Percentiles rank a stretch among this genome's conserved stretches.
Conservation (phyloP, 805 yeast species). For the Metschnikowia cubensis region DNA sequence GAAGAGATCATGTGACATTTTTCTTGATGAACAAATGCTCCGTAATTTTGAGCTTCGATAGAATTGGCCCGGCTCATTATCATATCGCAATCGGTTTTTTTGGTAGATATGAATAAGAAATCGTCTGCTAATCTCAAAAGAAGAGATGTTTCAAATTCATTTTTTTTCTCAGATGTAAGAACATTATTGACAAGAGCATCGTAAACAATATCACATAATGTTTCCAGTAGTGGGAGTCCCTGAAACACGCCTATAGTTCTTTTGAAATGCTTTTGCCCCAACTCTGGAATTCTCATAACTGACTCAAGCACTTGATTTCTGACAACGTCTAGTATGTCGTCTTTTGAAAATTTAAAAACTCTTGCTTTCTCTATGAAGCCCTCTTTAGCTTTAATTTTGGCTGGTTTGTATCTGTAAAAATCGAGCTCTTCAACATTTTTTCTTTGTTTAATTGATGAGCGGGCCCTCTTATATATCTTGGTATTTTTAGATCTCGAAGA, state of each 20-base stretch:
- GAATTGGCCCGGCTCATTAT: constrained; percentile 20
- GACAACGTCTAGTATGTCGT: constrained; percentile 45
- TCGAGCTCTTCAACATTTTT: constrained; percentile 3
- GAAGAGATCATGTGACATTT: constrained; percentile 24
- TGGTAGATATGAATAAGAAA: constrained; percentile 63
- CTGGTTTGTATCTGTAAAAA: not conserved
- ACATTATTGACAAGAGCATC: constrained; percentile 51
- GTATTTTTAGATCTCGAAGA: not conserved
- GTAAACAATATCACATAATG: constrained; percentile 70
- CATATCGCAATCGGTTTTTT: constrained; percentile 19
- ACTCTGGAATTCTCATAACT: constrained; percentile 35
- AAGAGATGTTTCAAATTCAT: constrained; percentile 23
- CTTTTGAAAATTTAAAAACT: constrained; percentile 35
- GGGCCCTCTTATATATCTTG: not conserved
- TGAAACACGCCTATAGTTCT: constrained; percentile 75
- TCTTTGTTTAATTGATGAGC: not conserved
- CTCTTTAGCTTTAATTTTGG: not conserved
- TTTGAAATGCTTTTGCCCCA: constrained; percentile 30
- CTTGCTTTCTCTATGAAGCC: constrained; percentile 28
- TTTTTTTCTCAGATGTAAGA: constrained; percentile 10
- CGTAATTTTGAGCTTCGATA: constrained; percentile 22
- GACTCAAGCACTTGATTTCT: constrained; percentile 53
- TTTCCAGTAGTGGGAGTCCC: constrained; percentile 74
- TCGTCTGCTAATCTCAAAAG: constrained; percentile 79
- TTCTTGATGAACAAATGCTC: constrained; percentile 33